Conservation (phyloP, 2,329 filamentous ascomycete species). For the Colletotrichum destructivum region DNA sequence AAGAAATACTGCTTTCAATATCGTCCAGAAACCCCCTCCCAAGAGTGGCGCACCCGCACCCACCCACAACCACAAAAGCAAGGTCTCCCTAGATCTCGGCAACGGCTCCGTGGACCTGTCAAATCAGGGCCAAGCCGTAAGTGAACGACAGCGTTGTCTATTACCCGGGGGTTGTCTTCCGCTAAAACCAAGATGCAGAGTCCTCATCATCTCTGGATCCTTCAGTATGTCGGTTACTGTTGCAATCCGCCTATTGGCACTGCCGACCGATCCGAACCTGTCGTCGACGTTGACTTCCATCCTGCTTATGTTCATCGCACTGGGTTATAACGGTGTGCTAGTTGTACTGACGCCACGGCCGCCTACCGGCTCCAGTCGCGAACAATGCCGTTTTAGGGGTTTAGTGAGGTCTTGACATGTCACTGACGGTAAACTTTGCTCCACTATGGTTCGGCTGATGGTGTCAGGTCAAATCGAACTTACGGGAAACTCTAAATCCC, state of each 20-base stretch:
- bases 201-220: not conserved
- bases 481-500: not conserved
- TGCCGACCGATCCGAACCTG: not conserved
- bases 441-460: not conserved
- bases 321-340: not conserved
- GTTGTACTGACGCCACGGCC: not conserved
- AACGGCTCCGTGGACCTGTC: not conserved
- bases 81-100: not conserved
- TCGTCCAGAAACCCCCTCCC: not conserved
- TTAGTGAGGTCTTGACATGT: conserved; percentile 3
- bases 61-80: not conserved
- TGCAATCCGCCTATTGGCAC: too few species aligned
- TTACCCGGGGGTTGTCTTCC: not conserved
- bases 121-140: not conserved
- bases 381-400: conserved; percentile 7
- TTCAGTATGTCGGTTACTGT: not conserved
- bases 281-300: not conserved
- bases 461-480: not conserved
- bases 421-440: conserved; percentile 1
- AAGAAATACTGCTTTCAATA: not conserved
- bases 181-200: not conserved
- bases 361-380: conserved; percentile 2
- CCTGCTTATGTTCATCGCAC: not conserved
- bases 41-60: not conserved
- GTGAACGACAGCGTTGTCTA: not conserved